A percentile compares a stretch with the other conserved stretches of the same genome.
Conservation (phyloP, 2,329 filamentous ascomycete species). For the Xylaria sp. region DNA sequence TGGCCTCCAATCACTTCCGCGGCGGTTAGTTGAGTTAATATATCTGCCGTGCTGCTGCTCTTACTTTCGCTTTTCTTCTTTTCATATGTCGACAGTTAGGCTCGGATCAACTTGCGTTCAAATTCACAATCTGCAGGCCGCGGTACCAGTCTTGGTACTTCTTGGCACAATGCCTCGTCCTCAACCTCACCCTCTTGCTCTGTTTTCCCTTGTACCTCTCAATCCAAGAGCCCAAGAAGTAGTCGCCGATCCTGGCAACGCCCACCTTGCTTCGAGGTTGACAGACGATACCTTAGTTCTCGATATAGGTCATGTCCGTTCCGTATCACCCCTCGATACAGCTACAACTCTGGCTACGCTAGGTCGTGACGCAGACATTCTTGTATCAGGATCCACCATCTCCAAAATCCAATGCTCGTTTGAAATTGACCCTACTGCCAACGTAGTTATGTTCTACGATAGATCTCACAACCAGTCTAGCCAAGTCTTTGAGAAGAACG, state of each 20-base stretch:
- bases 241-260: neutral
- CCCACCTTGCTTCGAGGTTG: neutral
- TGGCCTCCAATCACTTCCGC: neutral
- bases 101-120: too few species aligned
- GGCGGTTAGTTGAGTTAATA: too few species aligned
- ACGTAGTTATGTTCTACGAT: conserved; percentile 18
- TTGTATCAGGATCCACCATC: neutral
- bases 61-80: neutral
- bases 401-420: conserved; percentile 19
- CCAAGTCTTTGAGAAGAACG: neutral
- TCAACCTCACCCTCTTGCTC: neutral
- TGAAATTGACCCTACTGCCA: neutral
- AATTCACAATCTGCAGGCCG: too few species aligned
- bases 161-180: neutral
- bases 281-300: neutral
- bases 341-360: neutral
- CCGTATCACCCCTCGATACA: neutral
- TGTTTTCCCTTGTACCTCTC: conserved; percentile 4
- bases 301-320: conserved; percentile 6
- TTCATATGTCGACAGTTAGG: neutral
- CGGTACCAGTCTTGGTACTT: too few species aligned
- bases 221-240: neutral
- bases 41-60: neutral
- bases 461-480: neutral
- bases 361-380: conserved; percentile 5